Base-by-base conservation (phyloP, 768 basidiomycete species). In the Macrolepiota fuliginosa region DNA sequence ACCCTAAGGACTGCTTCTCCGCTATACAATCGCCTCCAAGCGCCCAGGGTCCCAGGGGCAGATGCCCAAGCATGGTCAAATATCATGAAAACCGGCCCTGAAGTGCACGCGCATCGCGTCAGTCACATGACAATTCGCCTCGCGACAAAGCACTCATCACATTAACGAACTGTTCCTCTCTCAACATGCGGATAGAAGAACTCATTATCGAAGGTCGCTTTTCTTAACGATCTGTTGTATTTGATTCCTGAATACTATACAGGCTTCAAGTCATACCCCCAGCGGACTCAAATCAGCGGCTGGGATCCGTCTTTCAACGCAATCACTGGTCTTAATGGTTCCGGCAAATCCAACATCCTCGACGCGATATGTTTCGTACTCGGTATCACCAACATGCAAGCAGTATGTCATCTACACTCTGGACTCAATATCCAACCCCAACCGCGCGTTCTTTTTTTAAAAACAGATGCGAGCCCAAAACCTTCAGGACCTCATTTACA, bases 261-360 rank as follows among this genome's bases (percentile, higher is more conserved):
- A 93, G 95, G 96, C 51, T 99, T 98, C 83, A 98, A 99, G 73
- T 96, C 94, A 1, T 98, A 98, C 72, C 96, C 96, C 10, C 94
- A 96, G 29, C 85, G 96, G 54, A 98, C 97, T 0, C 91, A 92
- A 68, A 96, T 99, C 63, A 89, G 90, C 0, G 96, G 96, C 63
- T 99, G 97, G 94, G 96, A 98, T 71, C 77, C 92, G 5, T 96
- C 94, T 3, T 99, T 99, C 84, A 98, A 98, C 72, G 97, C 97
- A 4, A 98, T 99, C 75, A 97, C 94, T 4, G 96, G 96, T 50
- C 84, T 93, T 66, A 94, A 94, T 78, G 94, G 94, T 2, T 96
- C 94, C 0, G 96, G 96, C 67, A 98, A 99, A 79, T 97, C 95
- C 62, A 99, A 99, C 78, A 98, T 99, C 68, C 86, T 99, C 64